Conservation (phyloP, 2,329 filamentous ascomycete species). For the Boeremia lycopersici region DNA sequence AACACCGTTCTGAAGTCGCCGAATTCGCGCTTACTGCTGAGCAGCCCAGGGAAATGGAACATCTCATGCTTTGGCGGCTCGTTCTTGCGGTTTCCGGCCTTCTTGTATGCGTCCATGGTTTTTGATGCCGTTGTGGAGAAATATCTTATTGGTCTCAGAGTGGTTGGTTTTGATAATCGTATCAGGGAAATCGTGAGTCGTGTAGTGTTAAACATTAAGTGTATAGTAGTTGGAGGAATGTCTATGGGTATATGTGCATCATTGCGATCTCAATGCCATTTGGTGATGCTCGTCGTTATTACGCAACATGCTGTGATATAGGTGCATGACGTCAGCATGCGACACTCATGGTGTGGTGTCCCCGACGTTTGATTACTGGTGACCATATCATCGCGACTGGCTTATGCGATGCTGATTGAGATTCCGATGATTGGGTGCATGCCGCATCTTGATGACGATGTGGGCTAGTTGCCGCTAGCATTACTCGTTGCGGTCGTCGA, state of each 20-base stretch:
- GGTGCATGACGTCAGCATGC: slow-evolving; percentile 16
- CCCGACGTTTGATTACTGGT: neutral
- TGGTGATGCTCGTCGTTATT: slow-evolving; percentile 1
- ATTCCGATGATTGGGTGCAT: neutral
- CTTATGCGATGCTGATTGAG: slow-evolving; percentile 5
- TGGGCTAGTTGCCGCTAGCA: slow-evolving; percentile 2
- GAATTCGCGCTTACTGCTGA: slow-evolving; percentile 60
- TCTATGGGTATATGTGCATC: neutral
- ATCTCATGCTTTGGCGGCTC: slow-evolving; percentile 54
- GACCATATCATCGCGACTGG: neutral
- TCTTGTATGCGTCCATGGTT: slow-evolving; percentile 32
- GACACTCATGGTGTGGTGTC: neutral
- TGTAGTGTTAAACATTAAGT: slow-evolving; percentile 9
- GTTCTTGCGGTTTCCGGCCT: slow-evolving; percentile 34
- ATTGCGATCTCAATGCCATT: neutral
- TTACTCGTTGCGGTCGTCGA: neutral
- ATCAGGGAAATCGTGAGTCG: slow-evolving; percentile 4
- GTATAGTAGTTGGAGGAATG: neutral
- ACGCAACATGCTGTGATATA: slow-evolving; percentile 4
- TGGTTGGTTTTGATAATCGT: slow-evolving; percentile 2
- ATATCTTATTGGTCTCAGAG: neutral
- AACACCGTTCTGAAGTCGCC: slow-evolving; percentile 66
- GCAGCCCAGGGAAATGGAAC: slow-evolving; percentile 65
- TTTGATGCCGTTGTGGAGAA: slow-evolving; percentile 11
- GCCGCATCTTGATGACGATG: slow-evolving; percentile 15